Evolutionary conservation across 129 eudicot species (phyloP), one percentile per base, ranked within the genome.

Genomic region (Calendula officinalis): DNA sequence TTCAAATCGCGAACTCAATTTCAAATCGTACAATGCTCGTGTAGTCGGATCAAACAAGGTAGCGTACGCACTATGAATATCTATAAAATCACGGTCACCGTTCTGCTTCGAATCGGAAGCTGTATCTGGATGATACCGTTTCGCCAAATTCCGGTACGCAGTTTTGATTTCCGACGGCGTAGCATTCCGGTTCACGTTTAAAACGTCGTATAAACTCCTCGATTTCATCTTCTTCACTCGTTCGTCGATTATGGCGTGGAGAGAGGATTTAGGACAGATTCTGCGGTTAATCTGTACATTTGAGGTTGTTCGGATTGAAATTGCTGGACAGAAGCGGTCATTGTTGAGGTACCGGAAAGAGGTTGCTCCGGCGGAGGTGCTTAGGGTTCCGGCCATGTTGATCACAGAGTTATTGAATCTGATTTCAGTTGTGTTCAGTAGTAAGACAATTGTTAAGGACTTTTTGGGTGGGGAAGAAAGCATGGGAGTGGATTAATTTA

Each of bases 61-160:
- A 17, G 66, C 81, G 40, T 90, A 90, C 1, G 97, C 97, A 10
- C 75, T 56, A 47, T 62, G 84, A 63, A 86, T 83, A 58, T 81
- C 66, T 10, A 90, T 77, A 50, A 90, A 90, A 60, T 79, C 86
- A 30, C 82, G 60, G 46, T 92, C 88, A 74, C 75, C 83, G 40
- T 78, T 70, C 2, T 60, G 68, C 44, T 70, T 68, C 15, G 78
- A 75, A 7, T 67, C 73, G 27, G 75, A 34, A 0, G 90, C 82
- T n/a, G n/a, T n/a, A 45, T 89, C 97, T 11, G 95, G 97, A 62
- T 90, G 97, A 78, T 86, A 85, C 60, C 83, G 32, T 78, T 90
- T 90, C 17, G 91, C 97, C n/a, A 90, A 71, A 68, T 71, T 79
- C 47, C 97, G 75, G 76, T 90, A 90, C 58, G 97, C 97, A 53